Percentiles rank a stretch among this genome's conserved stretches.
phyloP scores from a whole-genome alignment of 768 basidiomycete species.

The Ramaria rubella region DNA sequence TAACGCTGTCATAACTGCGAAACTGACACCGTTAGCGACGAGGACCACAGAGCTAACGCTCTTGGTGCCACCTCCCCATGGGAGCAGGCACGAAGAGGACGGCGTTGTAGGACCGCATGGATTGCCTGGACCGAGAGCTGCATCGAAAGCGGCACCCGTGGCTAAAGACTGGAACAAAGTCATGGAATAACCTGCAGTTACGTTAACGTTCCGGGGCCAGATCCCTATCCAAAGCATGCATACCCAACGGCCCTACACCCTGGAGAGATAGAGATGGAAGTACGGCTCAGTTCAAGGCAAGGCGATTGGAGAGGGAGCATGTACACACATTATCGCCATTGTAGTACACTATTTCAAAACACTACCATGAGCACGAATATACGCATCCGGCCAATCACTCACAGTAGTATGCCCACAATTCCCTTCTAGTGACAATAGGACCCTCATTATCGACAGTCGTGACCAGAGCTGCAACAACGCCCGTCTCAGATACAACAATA shows the following conservation, averaged over 20 bases:
- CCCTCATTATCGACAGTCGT: constrained; percentile 39
- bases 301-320: no score
- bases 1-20: constrained; percentile 74
- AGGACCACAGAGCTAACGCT: constrained; percentile 71
- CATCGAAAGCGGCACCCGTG: constrained; percentile 68
- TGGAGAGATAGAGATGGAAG: constrained; percentile 21
- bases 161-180: constrained; percentile 71
- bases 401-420: constrained; percentile 81
- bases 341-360: constrained; percentile 52
- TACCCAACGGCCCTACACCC: constrained; percentile 60
- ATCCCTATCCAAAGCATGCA: background rate
- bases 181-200: constrained; percentile 45
- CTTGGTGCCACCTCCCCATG: constrained; percentile 70
- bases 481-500: background rate
- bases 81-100: constrained; percentile 71
- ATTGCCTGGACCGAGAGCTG: constrained; percentile 59
- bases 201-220: background rate
- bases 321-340: constrained; percentile 69
- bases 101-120: constrained; percentile 51
- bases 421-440: constrained; percentile 62
- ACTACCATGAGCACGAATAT: background rate
- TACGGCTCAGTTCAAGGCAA: no score
- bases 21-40: constrained; percentile 68
- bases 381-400: constrained; percentile 21
- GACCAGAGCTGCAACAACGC: background rate